phyloP scores from a whole-genome alignment of 2,329 filamentous ascomycete genomes.

The Penicillium sp. region DNA sequence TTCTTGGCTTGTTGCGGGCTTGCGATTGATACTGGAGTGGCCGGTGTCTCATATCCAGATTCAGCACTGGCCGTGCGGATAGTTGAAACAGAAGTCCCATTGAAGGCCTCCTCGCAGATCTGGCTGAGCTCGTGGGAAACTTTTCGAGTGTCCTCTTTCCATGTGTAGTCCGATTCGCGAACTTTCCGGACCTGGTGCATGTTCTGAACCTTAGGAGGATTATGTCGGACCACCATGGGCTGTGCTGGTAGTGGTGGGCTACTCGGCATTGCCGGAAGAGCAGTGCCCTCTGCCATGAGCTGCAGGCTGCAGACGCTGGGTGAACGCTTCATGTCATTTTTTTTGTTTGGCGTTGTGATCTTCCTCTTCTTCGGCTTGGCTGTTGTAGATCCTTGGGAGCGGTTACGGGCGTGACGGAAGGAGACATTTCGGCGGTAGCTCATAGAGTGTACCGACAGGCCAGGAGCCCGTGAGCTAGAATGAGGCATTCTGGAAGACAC shows the following conservation, averaged over 20 bases:
- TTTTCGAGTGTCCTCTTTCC: conserved; percentile 74
- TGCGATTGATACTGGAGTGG: conserved; percentile 43
- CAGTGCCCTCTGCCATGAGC: conserved; percentile 19
- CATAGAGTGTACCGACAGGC: conserved; percentile 42
- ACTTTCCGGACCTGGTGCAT: conserved; percentile 43
- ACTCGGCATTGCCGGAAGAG: conserved; percentile 28
- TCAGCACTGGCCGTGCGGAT: conserved; percentile 43
- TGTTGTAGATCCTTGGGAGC: conserved; percentile 30
- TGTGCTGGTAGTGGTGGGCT: conserved; percentile 42
- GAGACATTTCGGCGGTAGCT: conserved; percentile 61
- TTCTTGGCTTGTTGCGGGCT: conserved; percentile 26
- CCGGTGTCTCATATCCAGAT: conserved; percentile 51
- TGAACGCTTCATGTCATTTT: conserved; percentile 26
- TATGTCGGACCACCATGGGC: conserved; percentile 36
- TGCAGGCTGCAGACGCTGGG: conserved; percentile 28
- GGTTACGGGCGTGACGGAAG: conserved; percentile 55
- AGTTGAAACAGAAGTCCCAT: conserved; percentile 59
- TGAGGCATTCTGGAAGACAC: conserved; percentile 47
- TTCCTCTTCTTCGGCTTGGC: conserved; percentile 23
- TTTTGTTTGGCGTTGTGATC: conserved; percentile 14
- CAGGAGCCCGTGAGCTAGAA: conserved; percentile 44
- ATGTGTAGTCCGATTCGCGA: conserved; percentile 47
- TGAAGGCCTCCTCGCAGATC: conserved; percentile 90
- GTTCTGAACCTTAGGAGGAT: conserved; percentile 29
- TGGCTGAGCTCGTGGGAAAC: conserved; percentile 82